Evolutionary conservation across 306 rosid species (phyloP), one percentile per base, ranked within the genome.

Genomic region (Begonia loranthoides): DNA sequence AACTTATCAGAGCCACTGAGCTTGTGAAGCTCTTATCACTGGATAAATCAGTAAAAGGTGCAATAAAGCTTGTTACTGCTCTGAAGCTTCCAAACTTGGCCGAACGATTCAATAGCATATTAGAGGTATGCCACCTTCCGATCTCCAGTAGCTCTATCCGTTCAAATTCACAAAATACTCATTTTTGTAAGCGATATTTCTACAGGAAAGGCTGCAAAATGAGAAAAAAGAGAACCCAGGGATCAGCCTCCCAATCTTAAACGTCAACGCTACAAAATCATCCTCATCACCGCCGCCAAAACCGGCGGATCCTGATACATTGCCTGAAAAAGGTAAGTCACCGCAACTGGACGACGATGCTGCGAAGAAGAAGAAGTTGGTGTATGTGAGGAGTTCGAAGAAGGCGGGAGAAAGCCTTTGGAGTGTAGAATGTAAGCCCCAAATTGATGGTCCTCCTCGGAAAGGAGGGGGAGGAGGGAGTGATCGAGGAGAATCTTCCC

Each of bases 41-140:
- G 51, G 99, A 90, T 66, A 90, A 82, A 70, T 86, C 94, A 52
- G 83, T 90, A 34, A 78, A 71, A 76, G 99, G 92, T 39, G 94
- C 99, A 70, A 86, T 90, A 49, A 90, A 90, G 76, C 87, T 90
- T 44, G 99, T 83, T 15, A 86, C 95, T 34, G 74, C 78, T 58
- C 61, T 86, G 72, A 83, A 90, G 68, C 99, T 86, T 66, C 99
- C 99, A 15, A 74, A 80, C 73, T 64, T 90, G 77, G 99, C 99
- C 0, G 99, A 90, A 72, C 73, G 79, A 73, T 86, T 90, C 80
- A 86, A 75, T 69, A 67, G 62, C 74, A 76, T 86, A 61, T 63
- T 90, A 61, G 95, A 86, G 96, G 97, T 85, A 65, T 64, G 49
- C 65, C 45, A 34, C 60, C n/a, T 8, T 28, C 36, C 9, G 36